A percentile compares a stretch with the other conserved stretches of the same genome.
Evolutionary conservation across 1,284 basidiomycete species (phyloP).

Genomic region (Rhizoctonia solani): DNA sequence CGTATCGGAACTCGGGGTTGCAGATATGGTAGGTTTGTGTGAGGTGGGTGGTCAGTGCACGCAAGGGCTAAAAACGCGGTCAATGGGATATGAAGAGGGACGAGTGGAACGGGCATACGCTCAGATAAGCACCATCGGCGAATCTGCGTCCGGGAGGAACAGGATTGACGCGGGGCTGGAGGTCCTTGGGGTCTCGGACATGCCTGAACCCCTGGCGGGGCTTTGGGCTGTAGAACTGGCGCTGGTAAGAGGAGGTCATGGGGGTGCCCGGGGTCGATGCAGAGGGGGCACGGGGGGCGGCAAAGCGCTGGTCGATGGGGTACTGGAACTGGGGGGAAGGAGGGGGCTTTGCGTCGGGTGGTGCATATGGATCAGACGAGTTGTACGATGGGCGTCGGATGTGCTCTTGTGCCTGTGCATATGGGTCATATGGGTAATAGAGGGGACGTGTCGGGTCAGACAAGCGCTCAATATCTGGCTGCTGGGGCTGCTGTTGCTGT

Average conservation of each 20-base stretch:
- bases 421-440: conserved; percentile 41
- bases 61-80: conserved; percentile 66
- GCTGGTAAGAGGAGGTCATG: conserved; percentile 68
- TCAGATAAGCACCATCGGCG: conserved; percentile 53
- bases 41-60: conserved; percentile 84
- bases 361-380: conserved; percentile 45
- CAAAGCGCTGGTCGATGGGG: conserved; percentile 62
- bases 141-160: conserved; percentile 62
- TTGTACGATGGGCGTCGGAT: conserved; percentile 54
- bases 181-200: conserved; percentile 68
- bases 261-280: conserved; percentile 55
- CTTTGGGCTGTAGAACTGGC: conserved; percentile 42
- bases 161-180: conserved; percentile 67
- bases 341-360: conserved; percentile 56
- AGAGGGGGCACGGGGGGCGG: conserved; percentile 45
- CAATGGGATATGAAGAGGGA: conserved; percentile 1
- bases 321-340: conserved; percentile 46
- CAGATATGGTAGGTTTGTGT: conserved; percentile 89
- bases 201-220: conserved; percentile 60
- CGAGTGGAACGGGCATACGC: conserved; percentile 40
- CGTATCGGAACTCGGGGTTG: conserved; percentile 91
- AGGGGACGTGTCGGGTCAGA: neutral
- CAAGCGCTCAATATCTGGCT: conserved; percentile 48
- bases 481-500: neutral
- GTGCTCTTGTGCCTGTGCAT: conserved; percentile 44